Base-by-base conservation (phyloP, 2,329 filamentous ascomycete species). In the Xylaria sp. region DNA sequence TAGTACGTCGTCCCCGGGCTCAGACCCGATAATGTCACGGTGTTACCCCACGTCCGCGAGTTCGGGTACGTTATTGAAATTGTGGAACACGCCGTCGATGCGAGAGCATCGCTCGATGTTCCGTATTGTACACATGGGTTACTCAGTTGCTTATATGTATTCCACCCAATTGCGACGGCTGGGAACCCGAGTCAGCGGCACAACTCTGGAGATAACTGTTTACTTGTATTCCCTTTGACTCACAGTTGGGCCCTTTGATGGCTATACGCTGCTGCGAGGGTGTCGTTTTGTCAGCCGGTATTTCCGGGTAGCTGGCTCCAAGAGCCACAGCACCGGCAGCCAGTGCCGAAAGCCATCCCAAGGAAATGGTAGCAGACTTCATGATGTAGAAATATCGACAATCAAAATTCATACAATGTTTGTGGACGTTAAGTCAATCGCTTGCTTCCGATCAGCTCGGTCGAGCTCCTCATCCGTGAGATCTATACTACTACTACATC, bases 131-230 rank as follows among this genome's bases (percentile, higher is more conserved):
- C 86, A 64, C 86, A 88, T 13, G 83, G 76, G 44, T 81, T 73
- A 65, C 73, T 74, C 15, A 86, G 73, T 68, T 83, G 72, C 65
- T 81, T 69, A 72, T 87, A 88, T 0, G 86, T 89, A 73, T 88
- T 88, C 86, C 86, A 89, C 0, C 83, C 85, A 42, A 89, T 78
- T 0, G 84, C 83, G 6, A 88, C 80, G 40, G 83, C 85, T 87
- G 59, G 9, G 3, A 44, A n/a, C 57, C 56, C 33, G 60, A 66
- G 59, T 61, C 6, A 61, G 38, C 40, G 17, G 4, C 9, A 20
- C 11, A 3, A 28, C 46, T 5, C 20, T 9, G 17, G 5, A 15
- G 0, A 2, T 17, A 28, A 20, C 13, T 58, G 3, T 42, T 28
- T n/a, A 17, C n/a, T 44, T 33, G 6, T n/a, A 3, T 20, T 36